phyloP scores from a whole-genome alignment of 2,329 filamentous ascomycete genomes.

The Ascosphaera pollenicola region DNA sequence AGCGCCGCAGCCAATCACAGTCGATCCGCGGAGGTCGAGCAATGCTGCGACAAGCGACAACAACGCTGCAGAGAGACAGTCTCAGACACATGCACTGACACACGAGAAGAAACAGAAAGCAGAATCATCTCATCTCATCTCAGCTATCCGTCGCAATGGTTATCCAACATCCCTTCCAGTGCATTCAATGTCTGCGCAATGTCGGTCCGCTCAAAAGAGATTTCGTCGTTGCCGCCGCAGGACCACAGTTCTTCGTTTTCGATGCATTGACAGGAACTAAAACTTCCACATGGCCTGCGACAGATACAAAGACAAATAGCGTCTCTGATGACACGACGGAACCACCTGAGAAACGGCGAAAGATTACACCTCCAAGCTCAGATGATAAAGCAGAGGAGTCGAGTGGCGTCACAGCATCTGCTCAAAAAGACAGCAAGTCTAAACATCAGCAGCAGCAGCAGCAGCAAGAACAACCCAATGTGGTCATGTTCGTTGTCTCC shows the following conservation, averaged over 20 bases:
- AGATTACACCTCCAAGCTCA: constrained; percentile 14
- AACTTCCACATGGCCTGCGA: constrained; percentile 36
- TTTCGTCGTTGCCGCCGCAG: constrained; percentile 51
- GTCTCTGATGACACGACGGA: constrained; percentile 9
- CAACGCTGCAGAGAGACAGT: too few relatives aligned
- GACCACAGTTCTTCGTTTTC: constrained; percentile 48
- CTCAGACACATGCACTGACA: too few relatives aligned
- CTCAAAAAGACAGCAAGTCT: constrained; percentile 4
- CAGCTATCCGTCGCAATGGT: constrained; percentile 10
- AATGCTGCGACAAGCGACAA: too few relatives aligned
- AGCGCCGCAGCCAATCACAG: too few relatives aligned
- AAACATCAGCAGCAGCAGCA: constrained; percentile 25
- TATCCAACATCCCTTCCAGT: constrained; percentile 37
- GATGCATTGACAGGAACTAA: constrained; percentile 33
- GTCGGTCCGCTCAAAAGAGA: constrained; percentile 10
- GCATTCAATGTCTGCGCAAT: constrained; percentile 24
- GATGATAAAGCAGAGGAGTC: constrained; percentile 6
- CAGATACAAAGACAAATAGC: too few relatives aligned
- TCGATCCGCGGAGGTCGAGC: too few relatives aligned
- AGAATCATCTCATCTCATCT: too few relatives aligned
- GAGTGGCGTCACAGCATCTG: constrained; percentile 5
- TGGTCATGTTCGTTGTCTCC: constrained; percentile 43
- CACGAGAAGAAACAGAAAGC: too few relatives aligned
- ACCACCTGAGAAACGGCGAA: constrained; percentile 24
- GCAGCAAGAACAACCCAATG: too few relatives aligned